Evolutionary conservation across 176 grass and related monocot species (phyloP), one percentile per base, ranked within the genome.

Genomic region (Puya raimondii): DNA sequence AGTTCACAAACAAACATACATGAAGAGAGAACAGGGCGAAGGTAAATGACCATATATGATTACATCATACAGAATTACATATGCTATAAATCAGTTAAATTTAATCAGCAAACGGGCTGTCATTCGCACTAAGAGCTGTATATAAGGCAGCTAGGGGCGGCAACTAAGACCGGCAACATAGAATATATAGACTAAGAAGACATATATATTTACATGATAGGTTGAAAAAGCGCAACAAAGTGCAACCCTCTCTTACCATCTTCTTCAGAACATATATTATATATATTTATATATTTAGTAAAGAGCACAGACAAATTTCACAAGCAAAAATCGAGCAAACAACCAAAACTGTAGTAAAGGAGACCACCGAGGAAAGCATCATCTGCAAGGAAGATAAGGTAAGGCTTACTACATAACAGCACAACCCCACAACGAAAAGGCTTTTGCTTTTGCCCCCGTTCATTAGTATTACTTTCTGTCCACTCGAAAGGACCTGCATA

Each of bases 261-360:
- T 42, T 42, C 52, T 76, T 70, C 71, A 79, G 33, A 18, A 78
- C 16, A 61, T 61, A 61, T 22, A 61, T 20, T 18, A 59, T 59
- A 59, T 21, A 18, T 18, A 15, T 79, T 80, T 82, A 70, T 80
- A 83, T 74, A 86, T 69, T 49, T 61, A 80, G 54, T 67, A 82
- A 57, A 78, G 64, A 23, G 14, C 68, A 72, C 11, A 18, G 48
- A 51, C 17, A 50, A 50, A 54, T 50, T 17, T 42, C 33, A 53
- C 56, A 69, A 77, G 66, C 75, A 80, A 69, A 83, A 72, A 83
- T 76, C 74, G 74, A 74, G 6, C 78, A 76, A 29, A 75, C 63
- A 82, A 83, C 15, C 66, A 90, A 86, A 87, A 87, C 84, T 73
- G 71, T 70, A 76, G 74, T 18, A 23, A 83, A 49, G 71, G 70